A percentile compares a stretch with the other conserved stretches of the same genome.
These are phyloP conservation scores for Schizonepeta tenuifolia DNA, from an alignment of 257 asterid genomes.

Conservation along the genomic window DNA sequence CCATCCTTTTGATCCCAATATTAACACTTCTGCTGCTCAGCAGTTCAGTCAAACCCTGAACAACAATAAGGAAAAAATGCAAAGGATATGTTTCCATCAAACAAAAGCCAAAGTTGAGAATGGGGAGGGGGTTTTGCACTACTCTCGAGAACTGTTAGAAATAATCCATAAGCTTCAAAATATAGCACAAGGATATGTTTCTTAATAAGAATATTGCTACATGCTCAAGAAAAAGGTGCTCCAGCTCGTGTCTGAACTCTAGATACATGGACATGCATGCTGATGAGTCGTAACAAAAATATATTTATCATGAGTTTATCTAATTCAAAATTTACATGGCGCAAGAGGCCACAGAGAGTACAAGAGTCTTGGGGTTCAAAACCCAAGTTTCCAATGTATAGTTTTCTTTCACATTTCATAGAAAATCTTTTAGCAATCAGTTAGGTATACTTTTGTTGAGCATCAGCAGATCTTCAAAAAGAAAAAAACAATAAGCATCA, in stretches of 20 bases:
- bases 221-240: background rate
- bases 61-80: background rate
- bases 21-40: constrained; percentile 43
- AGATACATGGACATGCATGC: too few relatives aligned
- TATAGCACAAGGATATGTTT: background rate
- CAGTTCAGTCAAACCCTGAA: constrained; percentile 59
- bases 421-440: background rate
- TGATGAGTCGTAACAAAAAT: too few relatives aligned
- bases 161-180: background rate
- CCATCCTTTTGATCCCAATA: constrained; percentile 82
- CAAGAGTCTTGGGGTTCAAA: too few relatives aligned
- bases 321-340: too few relatives aligned
- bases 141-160: background rate
- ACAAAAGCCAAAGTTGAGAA: background rate
- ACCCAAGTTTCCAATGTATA: background rate
- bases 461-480: background rate
- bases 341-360: too few relatives aligned
- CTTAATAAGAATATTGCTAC: background rate
- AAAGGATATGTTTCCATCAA: background rate
- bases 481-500: background rate
- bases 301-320: too few relatives aligned
- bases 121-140: background rate
- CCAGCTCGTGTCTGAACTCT: background rate
- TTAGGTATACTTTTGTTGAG: background rate
- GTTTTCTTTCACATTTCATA: background rate